Percentiles rank a stretch among this genome's conserved stretches.
These are phyloP conservation scores for Aspergillus caelatus DNA, from an alignment of 2,329 filamentous ascomycete genomes.

Conservation along the genomic window DNA sequence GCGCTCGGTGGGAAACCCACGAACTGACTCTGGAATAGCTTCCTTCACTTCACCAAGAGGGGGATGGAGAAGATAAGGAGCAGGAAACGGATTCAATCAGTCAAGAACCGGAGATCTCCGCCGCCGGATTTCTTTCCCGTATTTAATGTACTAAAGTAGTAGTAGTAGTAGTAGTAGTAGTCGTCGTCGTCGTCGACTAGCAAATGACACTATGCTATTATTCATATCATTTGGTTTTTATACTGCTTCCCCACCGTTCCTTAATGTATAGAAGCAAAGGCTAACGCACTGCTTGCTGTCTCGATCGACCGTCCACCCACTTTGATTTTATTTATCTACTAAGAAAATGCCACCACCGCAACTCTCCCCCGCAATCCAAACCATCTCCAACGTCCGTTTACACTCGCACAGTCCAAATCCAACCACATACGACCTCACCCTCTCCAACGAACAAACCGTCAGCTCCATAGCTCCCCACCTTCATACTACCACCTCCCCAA, in stretches of 20 bases:
- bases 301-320: no score
- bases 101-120: neutral
- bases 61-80: neutral
- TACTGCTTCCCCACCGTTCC: no score
- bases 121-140: neutral
- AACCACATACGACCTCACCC: conserved; percentile 36
- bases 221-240: no score
- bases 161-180: no score
- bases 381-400: conserved; percentile 34
- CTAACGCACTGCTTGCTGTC: no score
- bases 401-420: conserved; percentile 10
- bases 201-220: no score
- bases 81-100: neutral
- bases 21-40: neutral
- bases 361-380: conserved; percentile 33
- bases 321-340: no score
- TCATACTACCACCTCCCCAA: neutral
- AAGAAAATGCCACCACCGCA: neutral
- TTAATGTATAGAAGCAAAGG: no score
- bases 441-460: conserved; percentile 15
- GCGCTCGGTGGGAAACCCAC: neutral
- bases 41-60: no score
- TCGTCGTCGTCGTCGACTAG: no score
- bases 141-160: no score
- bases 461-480: neutral